These are phyloP conservation scores for Boletus rubroflammeus DNA, from an alignment of 768 basidiomycete genomes.

Conservation along the genomic window DNA sequence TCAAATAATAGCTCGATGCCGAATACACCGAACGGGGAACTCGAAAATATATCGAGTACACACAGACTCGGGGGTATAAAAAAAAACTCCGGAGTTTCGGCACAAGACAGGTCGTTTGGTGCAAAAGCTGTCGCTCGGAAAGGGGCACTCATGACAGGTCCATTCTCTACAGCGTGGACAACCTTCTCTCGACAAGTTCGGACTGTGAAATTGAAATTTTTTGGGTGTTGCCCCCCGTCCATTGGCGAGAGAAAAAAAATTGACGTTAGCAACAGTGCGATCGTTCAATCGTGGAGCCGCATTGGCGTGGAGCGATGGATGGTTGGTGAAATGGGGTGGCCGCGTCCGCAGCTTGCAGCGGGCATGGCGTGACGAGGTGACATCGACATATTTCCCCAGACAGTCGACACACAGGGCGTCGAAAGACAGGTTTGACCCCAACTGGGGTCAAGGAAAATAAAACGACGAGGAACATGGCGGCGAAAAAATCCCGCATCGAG, in stretches of 20 bases:
- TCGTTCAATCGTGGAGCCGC: conserved; percentile 10
- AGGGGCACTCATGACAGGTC: conserved; percentile 3
- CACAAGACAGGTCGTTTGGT: neutral
- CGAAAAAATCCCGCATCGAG: neutral
- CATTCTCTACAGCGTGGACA: conserved; percentile 8
- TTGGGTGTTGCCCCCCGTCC: neutral
- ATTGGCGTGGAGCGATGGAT: conserved; percentile 7
- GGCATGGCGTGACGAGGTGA: conserved; percentile 1
- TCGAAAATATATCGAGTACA: conserved; percentile 6
- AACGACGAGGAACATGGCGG: neutral
- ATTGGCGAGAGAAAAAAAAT: conserved; percentile 6
- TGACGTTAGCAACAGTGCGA: conserved; percentile 16
- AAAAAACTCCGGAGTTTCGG: neutral
- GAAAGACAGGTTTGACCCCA: neutral
- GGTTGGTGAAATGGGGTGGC: conserved; percentile 10
- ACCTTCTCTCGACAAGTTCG: conserved; percentile 14
- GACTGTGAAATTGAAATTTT: conserved; percentile 14
- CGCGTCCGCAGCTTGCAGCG: neutral
- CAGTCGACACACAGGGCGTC: neutral
- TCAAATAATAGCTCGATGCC: conserved; percentile 11
- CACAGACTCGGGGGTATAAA: neutral
- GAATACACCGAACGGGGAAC: conserved; percentile 1
- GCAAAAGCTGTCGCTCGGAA: neutral
- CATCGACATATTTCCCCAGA: neutral
- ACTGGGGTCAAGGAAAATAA: neutral